phyloP scores from a whole-genome alignment of 495 filamentous ascomycete species.

The Lepraria neglecta region DNA sequence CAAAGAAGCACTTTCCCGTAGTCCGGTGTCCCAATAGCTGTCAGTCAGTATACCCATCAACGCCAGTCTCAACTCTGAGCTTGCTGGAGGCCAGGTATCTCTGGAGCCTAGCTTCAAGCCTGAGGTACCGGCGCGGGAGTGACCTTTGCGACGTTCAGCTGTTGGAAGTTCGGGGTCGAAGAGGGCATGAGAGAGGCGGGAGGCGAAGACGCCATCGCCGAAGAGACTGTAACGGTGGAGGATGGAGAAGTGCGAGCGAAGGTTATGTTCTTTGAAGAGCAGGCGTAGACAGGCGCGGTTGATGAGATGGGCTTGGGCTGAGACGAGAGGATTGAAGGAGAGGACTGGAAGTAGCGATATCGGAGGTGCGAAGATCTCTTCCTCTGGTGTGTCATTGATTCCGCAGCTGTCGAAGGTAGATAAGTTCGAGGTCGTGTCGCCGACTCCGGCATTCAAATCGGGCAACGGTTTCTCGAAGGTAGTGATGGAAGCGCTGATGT shows the following conservation, averaged over 20 bases:
- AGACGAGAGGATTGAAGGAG: constrained; percentile 67
- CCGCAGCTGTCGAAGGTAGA: neutral
- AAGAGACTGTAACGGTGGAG: constrained; percentile 78
- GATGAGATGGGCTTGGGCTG: constrained; percentile 66
- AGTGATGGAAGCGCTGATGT: constrained; percentile 47
- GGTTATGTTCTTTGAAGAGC: constrained; percentile 65
- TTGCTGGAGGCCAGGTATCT: constrained; percentile 85
- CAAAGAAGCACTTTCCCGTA: constrained; percentile 23
- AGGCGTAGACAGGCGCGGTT: constrained; percentile 71
- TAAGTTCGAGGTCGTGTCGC: neutral
- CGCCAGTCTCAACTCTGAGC: constrained; percentile 80
- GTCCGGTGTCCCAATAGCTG: constrained; percentile 46
- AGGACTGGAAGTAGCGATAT: constrained; percentile 63
- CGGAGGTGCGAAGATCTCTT: constrained; percentile 55
- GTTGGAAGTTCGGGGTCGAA: constrained; percentile 81
- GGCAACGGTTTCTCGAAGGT: constrained; percentile 25
- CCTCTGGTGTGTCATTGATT: neutral
- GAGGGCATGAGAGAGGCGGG: constrained; percentile 71
- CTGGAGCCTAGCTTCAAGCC: constrained; percentile 72
- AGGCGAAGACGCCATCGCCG: constrained; percentile 74
- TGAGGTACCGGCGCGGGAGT: constrained; percentile 65
- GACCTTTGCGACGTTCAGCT: constrained; percentile 64
- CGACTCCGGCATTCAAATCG: neutral
- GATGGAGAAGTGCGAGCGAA: constrained; percentile 69
- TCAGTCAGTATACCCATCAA: constrained; percentile 83